phyloP scores from a whole-genome alignment of 345 rosid genomes.

The Salix brachista region DNA sequence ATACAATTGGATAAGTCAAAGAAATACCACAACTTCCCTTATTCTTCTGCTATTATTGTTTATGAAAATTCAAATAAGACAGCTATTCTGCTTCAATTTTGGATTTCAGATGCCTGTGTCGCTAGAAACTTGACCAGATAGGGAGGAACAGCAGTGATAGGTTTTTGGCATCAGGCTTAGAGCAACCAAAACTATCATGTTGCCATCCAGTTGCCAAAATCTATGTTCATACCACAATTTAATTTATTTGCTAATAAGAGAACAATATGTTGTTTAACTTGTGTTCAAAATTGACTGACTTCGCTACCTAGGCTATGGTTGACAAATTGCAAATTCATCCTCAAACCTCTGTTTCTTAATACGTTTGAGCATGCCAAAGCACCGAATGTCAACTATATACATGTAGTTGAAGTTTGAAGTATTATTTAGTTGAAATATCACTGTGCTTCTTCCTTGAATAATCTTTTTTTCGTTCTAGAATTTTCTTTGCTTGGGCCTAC shows the following conservation, averaged over 20 bases:
- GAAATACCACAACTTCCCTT: neutral
- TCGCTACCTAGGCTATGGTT: neutral
- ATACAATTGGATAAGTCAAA: neutral
- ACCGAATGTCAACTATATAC: neutral
- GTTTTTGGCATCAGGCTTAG: neutral
- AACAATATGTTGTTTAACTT: neutral
- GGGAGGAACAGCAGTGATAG: neutral
- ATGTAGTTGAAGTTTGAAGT: neutral
- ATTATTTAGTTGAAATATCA: neutral
- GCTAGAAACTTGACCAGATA: neutral
- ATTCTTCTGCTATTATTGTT: neutral
- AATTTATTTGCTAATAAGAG: neutral
- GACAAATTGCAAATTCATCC: neutral
- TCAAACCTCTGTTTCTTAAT: neutral
- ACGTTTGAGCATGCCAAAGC: neutral
- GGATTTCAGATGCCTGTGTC: neutral
- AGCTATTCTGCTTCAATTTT: neutral
- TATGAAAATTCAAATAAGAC: neutral
- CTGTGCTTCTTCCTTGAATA: neutral
- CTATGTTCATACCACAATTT: neutral
- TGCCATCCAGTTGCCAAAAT: neutral
- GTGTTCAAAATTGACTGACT: neutral
- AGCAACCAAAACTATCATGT: neutral
- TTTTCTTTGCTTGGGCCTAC: neutral
- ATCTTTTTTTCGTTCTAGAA: neutral